These are phyloP conservation scores for Monilinia fructigena DNA, from an alignment of 2,329 filamentous ascomycete species.

Conservation along the genomic window DNA sequence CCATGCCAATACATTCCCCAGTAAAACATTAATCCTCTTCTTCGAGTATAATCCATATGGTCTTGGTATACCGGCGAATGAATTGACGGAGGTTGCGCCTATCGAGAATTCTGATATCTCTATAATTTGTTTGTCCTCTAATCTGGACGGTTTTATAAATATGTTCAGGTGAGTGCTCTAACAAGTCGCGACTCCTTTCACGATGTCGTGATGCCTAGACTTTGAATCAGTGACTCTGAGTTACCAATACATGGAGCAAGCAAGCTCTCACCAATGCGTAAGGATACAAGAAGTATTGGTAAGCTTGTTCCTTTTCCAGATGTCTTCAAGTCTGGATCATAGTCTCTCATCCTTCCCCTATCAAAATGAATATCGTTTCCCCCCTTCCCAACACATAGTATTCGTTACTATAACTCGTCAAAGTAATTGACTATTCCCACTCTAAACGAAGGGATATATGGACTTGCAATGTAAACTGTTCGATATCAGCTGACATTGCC, in stretches of 20 bases:
- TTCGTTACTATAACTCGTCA: constrained; percentile 72
- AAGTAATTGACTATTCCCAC: not conserved
- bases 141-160: constrained; percentile 66
- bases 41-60: constrained; percentile 75
- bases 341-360: constrained; percentile 71
- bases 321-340: constrained; percentile 68
- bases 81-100: constrained; percentile 65
- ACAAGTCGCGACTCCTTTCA: constrained; percentile 71
- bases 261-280: constrained; percentile 68
- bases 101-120: constrained; percentile 53
- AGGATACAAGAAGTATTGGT: constrained; percentile 69
- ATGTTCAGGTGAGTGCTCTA: constrained; percentile 58
- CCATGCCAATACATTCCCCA: constrained; percentile 82
- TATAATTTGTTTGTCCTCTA: constrained; percentile 53
- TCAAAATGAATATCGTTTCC: constrained; percentile 76
- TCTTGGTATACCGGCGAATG: constrained; percentile 76
- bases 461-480: constrained; percentile 61
- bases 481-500: constrained; percentile 23
- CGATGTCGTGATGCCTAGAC: constrained; percentile 68
- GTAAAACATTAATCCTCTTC: constrained; percentile 85
- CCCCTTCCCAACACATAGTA: constrained; percentile 90
- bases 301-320: constrained; percentile 64
- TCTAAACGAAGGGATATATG: not conserved
- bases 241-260: not conserved
- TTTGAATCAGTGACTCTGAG: not conserved